Percentiles rank a stretch among this genome's conserved stretches.
Evolutionary conservation across 768 basidiomycete genomes (phyloP).

Genomic region (Russula olivacea): DNA sequence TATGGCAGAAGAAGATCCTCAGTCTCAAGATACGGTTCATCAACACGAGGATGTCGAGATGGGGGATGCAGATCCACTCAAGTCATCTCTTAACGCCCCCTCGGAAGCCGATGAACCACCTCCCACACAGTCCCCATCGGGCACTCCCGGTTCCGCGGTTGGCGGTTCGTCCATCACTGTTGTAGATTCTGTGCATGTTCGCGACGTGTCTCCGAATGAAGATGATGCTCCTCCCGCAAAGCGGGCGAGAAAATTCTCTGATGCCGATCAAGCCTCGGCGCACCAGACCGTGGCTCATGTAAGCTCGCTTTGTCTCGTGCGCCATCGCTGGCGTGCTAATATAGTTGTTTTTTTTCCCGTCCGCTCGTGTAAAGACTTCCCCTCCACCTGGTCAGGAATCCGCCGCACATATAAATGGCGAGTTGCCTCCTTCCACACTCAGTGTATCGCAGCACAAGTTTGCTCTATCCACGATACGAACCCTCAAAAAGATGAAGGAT

Average conservation of each 20-base stretch:
- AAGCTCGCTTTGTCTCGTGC: constrained; percentile 46
- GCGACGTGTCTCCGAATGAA: constrained; percentile 32
- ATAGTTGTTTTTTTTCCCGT: constrained; percentile 35
- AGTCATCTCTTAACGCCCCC: constrained; percentile 24
- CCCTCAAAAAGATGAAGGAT: constrained; percentile 83
- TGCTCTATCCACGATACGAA: constrained; percentile 67
- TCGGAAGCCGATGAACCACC: constrained; percentile 28
- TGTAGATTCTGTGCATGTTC: constrained; percentile 30
- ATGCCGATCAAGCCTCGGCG: constrained; percentile 65
- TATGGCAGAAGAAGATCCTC: constrained; percentile 43
- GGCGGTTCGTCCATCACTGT: constrained; percentile 32
- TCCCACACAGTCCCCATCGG: constrained; percentile 25
- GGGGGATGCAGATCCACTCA: constrained; percentile 28
- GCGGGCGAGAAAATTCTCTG: constrained; percentile 68
- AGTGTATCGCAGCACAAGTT: constrained; percentile 73
- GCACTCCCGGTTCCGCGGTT: constrained; percentile 28
- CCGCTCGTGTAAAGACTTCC: constrained; percentile 20
- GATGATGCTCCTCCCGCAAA: constrained; percentile 75
- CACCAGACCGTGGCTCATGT: constrained; percentile 69
- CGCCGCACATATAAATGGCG: constrained; percentile 22
- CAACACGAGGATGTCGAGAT: constrained; percentile 24
- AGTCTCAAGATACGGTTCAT: constrained; percentile 2
- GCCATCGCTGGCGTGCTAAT: constrained; percentile 54
- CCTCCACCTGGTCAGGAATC: constrained; percentile 21
- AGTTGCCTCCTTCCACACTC: constrained; percentile 42